phyloP scores from a whole-genome alignment of 352 stramenopile genomes.

The Pythium biforme region DNA sequence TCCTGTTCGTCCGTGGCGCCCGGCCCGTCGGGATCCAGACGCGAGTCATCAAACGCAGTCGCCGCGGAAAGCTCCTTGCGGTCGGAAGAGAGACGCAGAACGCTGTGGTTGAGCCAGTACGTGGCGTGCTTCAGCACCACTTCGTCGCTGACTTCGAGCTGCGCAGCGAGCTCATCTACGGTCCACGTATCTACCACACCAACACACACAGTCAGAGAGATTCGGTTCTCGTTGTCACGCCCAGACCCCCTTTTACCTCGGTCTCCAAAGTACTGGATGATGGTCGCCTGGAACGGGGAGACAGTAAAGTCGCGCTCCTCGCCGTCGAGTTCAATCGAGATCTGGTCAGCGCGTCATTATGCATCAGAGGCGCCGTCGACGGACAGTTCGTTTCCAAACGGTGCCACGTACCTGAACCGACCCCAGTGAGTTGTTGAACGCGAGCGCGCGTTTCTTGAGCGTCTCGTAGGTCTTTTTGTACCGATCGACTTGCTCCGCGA shows the following conservation, averaged over 20 bases:
- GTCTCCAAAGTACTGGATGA: conserved; percentile 95
- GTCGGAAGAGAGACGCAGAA: conserved; percentile 47
- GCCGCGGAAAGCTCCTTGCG: conserved; percentile 45
- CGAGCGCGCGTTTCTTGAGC: conserved; percentile 92
- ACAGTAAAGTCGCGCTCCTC: conserved; percentile 86
- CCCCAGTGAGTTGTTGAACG: conserved; percentile 94
- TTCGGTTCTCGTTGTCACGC: background rate
- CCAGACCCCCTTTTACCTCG: conserved; percentile 51
- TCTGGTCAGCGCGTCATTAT: conserved; percentile 17
- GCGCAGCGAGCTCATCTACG: conserved; percentile 53
- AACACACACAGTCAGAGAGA: background rate
- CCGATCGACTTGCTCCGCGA: conserved; percentile 75
- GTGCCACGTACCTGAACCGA: conserved; percentile 65
- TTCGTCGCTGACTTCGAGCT: conserved; percentile 65
- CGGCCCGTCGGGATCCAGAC: conserved; percentile 34
- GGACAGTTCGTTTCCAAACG: background rate
- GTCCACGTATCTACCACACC: conserved; percentile 44
- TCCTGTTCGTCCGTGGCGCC: conserved; percentile 47
- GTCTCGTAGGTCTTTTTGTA: conserved; percentile 92
- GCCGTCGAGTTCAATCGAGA: conserved; percentile 88
- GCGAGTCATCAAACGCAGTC: conserved; percentile 44
- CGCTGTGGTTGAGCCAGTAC: conserved; percentile 72
- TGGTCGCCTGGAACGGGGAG: conserved; percentile 91
- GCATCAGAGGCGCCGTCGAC: background rate
- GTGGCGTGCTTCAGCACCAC: conserved; percentile 54